Evolutionary conservation across 495 filamentous ascomycete genomes (phyloP).

Genomic region (Penicillium tannophilum): DNA sequence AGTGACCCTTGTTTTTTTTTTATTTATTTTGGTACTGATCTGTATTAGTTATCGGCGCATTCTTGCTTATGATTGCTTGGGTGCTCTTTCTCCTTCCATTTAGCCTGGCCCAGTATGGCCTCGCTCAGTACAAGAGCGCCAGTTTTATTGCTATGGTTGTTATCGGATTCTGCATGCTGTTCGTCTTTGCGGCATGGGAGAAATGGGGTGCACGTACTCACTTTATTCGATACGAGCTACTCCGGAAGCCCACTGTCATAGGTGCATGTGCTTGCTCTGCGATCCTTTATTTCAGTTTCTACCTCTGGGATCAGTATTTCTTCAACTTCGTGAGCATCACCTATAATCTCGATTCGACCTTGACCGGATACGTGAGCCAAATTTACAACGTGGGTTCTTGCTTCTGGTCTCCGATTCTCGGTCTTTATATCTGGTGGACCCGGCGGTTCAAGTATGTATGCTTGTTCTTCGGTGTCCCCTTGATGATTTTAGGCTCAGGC

Average conservation of each 20-base stretch:
- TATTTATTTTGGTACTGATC: constrained; percentile 4
- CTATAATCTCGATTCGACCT: constrained; percentile 54
- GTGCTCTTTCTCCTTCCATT: constrained; percentile 67
- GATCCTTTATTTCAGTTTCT: constrained; percentile 62
- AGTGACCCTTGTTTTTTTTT: constrained; percentile 10
- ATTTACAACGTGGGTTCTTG: constrained; percentile 73
- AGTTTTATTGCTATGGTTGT: constrained; percentile 59
- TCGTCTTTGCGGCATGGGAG: constrained; percentile 63
- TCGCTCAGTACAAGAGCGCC: constrained; percentile 51
- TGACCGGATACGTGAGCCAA: constrained; percentile 65
- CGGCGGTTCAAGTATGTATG: constrained; percentile 60
- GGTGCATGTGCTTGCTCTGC: constrained; percentile 60
- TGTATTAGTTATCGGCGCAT: constrained; percentile 51
- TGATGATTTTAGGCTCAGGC: constrained; percentile 65
- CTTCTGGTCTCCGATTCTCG: constrained; percentile 62
- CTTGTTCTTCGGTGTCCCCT: constrained; percentile 62
- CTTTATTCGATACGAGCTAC: constrained; percentile 63
- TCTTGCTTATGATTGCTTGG: constrained; percentile 61
- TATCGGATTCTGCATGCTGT: constrained; percentile 55
- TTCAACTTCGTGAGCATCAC: constrained; percentile 74
- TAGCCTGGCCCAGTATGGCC: constrained; percentile 51
- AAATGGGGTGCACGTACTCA: constrained; percentile 54
- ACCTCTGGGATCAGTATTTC: constrained; percentile 70
- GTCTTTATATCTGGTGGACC: constrained; percentile 57
- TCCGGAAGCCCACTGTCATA: constrained; percentile 65